Conservation (phyloP, 345 rosid genomes). For the Melaleuca alternifolia region DNA sequence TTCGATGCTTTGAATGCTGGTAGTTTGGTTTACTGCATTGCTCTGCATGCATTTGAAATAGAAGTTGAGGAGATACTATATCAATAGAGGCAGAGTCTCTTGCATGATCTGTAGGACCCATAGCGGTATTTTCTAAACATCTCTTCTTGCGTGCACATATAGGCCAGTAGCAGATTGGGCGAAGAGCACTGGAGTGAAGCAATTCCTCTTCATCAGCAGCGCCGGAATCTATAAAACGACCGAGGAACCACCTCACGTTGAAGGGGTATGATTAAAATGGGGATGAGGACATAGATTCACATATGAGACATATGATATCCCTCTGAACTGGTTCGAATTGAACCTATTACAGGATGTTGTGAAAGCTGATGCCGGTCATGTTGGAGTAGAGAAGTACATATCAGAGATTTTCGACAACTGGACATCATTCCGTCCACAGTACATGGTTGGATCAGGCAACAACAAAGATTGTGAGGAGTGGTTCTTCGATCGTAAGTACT, state of each 20-base stretch:
- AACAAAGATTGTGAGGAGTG: slow-evolving; percentile 99
- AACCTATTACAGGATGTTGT: slow-evolving; percentile 50
- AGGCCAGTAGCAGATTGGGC: slow-evolving; percentile 95
- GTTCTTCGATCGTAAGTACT: slow-evolving; percentile 83
- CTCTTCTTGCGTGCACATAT: background rate
- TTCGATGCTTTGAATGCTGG: background rate
- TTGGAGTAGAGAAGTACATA: slow-evolving; percentile 77
- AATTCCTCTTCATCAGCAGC: slow-evolving; percentile 82
- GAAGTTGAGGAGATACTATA: background rate
- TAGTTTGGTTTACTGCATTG: background rate
- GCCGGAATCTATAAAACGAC: slow-evolving; percentile 90
- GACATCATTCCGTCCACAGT: slow-evolving; percentile 81
- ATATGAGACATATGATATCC: background rate
- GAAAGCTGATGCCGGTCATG: slow-evolving; percentile 80
- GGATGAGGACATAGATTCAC: background rate
- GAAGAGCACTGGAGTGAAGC: slow-evolving; percentile 70
- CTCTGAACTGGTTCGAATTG: background rate
- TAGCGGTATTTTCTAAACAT: background rate
- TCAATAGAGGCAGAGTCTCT: background rate
- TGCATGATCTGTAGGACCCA: background rate
- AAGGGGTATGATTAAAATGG: slow-evolving; percentile 45
- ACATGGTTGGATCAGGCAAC: slow-evolving; percentile 97
- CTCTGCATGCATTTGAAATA: background rate
- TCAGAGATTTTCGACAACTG: slow-evolving; percentile 53
- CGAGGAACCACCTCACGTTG: slow-evolving; percentile 88